Percentiles rank a stretch among this genome's conserved stretches.
Conservation (phyloP, 352 stramenopile species). For the Globisporangium nagaii region DNA sequence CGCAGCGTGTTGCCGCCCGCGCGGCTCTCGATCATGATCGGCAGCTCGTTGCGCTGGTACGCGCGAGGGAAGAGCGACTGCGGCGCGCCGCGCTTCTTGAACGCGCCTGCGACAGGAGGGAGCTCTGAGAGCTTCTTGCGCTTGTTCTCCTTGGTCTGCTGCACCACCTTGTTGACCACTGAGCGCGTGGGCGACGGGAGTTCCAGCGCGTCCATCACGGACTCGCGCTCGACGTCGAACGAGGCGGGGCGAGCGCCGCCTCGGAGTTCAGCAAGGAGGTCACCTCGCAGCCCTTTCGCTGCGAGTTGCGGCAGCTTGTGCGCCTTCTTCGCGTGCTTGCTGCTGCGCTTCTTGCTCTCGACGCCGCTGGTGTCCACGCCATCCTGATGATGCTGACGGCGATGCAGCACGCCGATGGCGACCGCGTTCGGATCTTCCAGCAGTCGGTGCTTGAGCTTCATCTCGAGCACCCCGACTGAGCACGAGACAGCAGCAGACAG, state of each 20-base stretch:
- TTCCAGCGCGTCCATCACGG: constrained; percentile 46
- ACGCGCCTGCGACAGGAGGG: constrained; percentile 47
- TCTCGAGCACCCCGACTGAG: constrained; percentile 49
- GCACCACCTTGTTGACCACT: constrained; percentile 47
- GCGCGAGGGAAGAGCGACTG: constrained; percentile 51
- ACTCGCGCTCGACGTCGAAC: constrained; percentile 39
- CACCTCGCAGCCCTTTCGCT: not conserved
- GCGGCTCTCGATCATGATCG: constrained; percentile 59
- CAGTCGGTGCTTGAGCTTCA: constrained; percentile 66
- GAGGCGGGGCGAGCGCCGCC: constrained; percentile 20
- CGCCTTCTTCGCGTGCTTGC: constrained; percentile 26
- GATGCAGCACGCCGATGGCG: constrained; percentile 36
- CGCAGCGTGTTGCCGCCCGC: constrained; percentile 45
- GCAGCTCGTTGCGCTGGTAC: constrained; percentile 58
- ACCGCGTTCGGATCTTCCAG: constrained; percentile 39
- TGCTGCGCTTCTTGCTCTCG: not conserved
- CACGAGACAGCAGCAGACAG: not conserved
- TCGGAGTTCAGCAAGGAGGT: not conserved
- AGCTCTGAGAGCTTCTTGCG: constrained; percentile 23
- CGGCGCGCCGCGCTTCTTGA: constrained; percentile 36
- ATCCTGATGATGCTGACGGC: not conserved
- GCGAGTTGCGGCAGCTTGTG: constrained; percentile 40
- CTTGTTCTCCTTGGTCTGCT: constrained; percentile 37
- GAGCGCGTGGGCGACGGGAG: constrained; percentile 53
- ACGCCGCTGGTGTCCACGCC: not conserved